These are phyloP conservation scores for Vigna angularis DNA, from an alignment of 306 rosid genomes.

Conservation along the genomic window DNA sequence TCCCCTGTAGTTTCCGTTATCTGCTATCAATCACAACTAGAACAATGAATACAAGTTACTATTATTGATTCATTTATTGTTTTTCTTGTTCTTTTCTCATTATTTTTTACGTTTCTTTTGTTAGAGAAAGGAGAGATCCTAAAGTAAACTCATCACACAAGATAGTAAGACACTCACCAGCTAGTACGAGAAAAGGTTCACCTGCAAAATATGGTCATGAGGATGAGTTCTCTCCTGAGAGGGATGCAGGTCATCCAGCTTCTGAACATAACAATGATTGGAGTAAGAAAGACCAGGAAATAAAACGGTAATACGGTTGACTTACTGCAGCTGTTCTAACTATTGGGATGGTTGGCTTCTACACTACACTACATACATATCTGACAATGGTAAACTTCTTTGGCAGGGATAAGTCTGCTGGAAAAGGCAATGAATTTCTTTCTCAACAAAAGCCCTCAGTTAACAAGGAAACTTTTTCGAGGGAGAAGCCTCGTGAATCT, in stretches of 20 bases:
- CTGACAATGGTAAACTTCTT: conserved; percentile 45
- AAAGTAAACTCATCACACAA: conserved; percentile 54
- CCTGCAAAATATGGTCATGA: conserved; percentile 48
- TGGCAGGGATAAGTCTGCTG: conserved; percentile 61
- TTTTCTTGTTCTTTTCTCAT: conserved; percentile 10
- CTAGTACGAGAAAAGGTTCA: conserved; percentile 54
- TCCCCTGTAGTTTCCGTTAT: no score
- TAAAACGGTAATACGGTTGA: conserved; percentile 54
- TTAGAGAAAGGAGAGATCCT: conserved; percentile 57
- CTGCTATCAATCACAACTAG: no score
- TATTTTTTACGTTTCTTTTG: conserved; percentile 14
- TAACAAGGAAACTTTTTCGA: conserved; percentile 51
- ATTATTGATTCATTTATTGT: conserved; percentile 31
- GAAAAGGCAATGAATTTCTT: conserved; percentile 52
- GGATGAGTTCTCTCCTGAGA: conserved; percentile 61
- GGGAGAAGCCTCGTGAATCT: conserved; percentile 56
- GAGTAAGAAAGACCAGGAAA: conserved; percentile 56
- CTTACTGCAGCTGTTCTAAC: conserved; percentile 35
- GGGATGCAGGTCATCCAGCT: conserved; percentile 41
- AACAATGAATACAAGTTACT: background rate
- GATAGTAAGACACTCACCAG: conserved; percentile 53
- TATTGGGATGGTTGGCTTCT: conserved; percentile 15
- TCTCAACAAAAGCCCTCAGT: conserved; percentile 55
- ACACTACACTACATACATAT: conserved; percentile 26
- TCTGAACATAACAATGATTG: conserved; percentile 47